These are phyloP conservation scores for Spizellomyces punctatus DNA, from an alignment of 192 early-diverging fungal genomes.

Conservation along the genomic window DNA sequence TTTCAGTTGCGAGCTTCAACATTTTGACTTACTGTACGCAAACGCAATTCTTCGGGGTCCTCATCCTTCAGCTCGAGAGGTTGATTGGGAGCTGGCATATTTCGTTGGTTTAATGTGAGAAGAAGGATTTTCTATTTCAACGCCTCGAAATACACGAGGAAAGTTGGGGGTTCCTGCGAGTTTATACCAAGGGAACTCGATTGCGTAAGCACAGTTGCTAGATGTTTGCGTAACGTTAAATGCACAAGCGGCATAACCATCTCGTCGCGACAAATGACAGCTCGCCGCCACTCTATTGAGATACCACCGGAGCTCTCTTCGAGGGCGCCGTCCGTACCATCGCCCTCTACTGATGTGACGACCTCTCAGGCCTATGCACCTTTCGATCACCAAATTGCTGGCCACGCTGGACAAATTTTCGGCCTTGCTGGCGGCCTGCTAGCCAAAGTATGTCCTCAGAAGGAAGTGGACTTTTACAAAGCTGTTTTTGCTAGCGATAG, in stretches of 20 bases:
- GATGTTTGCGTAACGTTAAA: too few species aligned
- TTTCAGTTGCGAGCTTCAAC: too few species aligned
- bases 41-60: not conserved
- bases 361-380: not conserved
- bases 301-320: not conserved
- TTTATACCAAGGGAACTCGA: too few species aligned
- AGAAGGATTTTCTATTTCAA: too few species aligned
- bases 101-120: too few species aligned
- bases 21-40: too few species aligned
- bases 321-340: not conserved
- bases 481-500: constrained; percentile 26
- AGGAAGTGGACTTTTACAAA: constrained; percentile 79
- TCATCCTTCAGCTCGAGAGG: not conserved
- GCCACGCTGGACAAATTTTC: constrained; percentile 71
- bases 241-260: too few species aligned
- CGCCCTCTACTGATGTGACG: not conserved
- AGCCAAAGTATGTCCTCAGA: constrained; percentile 66
- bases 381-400: constrained; percentile 69
- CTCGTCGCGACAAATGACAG: too few species aligned
- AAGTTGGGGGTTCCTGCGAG: too few species aligned
- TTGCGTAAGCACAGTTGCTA: too few species aligned
- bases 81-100: not conserved
- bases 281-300: not conserved
- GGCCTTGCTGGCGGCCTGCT: constrained; percentile 66
- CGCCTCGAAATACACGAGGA: too few species aligned